phyloP scores from a whole-genome alignment of 2,329 filamentous ascomycete genomes.

The Aspergillus felis region DNA sequence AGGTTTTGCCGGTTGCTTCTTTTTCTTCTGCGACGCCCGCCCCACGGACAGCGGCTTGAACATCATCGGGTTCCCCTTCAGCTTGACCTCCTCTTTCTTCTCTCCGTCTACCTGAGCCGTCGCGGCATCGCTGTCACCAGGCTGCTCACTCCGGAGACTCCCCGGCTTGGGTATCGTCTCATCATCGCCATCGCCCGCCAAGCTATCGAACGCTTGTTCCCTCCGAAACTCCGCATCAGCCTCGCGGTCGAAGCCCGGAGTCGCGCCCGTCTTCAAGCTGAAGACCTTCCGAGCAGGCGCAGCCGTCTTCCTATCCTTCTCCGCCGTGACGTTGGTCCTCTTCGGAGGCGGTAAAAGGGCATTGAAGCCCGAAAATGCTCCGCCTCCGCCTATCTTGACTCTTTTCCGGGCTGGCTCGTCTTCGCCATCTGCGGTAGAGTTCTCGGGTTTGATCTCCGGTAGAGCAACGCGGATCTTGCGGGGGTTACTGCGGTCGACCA shows the following conservation, averaged over 20 bases:
- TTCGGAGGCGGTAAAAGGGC: constrained; percentile 85
- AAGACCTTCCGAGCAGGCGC: constrained; percentile 54
- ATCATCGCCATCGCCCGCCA: constrained; percentile 10
- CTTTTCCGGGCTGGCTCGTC: constrained; percentile 67
- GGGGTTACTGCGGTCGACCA: constrained; percentile 75
- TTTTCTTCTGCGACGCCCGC: constrained; percentile 69
- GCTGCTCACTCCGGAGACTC: constrained; percentile 14
- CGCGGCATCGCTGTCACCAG: constrained; percentile 5
- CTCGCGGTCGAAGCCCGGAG: constrained; percentile 73
- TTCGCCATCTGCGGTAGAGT: constrained; percentile 33
- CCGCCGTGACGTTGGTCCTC: constrained; percentile 31
- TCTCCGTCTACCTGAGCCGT: neutral
- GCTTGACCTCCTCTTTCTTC: constrained; percentile 37
- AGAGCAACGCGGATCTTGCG: constrained; percentile 82
- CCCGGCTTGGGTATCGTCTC: constrained; percentile 25
- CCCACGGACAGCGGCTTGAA: constrained; percentile 86
- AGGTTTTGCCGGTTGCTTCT: constrained; percentile 36
- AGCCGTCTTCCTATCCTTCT: constrained; percentile 29
- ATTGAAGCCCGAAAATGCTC: constrained; percentile 76
- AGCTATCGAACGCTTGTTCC: constrained; percentile 21
- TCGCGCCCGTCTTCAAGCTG: constrained; percentile 76
- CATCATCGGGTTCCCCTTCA: constrained; percentile 75
- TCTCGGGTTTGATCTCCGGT: constrained; percentile 50
- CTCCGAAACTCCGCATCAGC: constrained; percentile 39
- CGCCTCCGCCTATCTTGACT: constrained; percentile 59